These are phyloP conservation scores for Acorus calamus DNA, from an alignment of 106 monocot genomes.

Conservation along the genomic window DNA sequence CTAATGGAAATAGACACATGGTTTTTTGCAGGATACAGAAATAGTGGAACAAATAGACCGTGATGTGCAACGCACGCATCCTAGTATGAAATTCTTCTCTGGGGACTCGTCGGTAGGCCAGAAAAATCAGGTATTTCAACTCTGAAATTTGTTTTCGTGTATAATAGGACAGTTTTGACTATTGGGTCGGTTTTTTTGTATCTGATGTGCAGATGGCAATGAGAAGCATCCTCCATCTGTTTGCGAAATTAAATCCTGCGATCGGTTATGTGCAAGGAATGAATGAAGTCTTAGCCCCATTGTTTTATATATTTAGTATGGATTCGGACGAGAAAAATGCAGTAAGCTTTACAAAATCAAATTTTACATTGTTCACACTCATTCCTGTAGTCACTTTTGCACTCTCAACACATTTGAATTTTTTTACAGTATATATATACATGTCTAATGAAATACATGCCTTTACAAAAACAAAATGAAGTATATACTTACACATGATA, in stretches of 20 bases:
- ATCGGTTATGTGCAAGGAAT: conserved; percentile 68
- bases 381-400: too few relatives aligned
- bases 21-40: conserved; percentile 26
- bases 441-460: too few relatives aligned
- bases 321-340: conserved; percentile 21
- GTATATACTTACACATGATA: too few relatives aligned
- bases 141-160: too few relatives aligned
- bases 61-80: conserved; percentile 48
- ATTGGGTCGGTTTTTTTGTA: not conserved
- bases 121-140: too few relatives aligned
- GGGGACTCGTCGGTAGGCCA: conserved; percentile 10
- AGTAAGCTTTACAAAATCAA: conserved; percentile 12
- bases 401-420: too few relatives aligned
- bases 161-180: not conserved
- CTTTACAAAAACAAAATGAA: too few relatives aligned
- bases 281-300: conserved; percentile 51
- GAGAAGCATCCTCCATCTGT: conserved; percentile 40
- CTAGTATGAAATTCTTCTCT: conserved; percentile 33
- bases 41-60: conserved; percentile 46
- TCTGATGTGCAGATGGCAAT: conserved; percentile 22
- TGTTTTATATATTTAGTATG: conserved; percentile 35
- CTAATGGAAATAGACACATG: too few relatives aligned
- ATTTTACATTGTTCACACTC: too few relatives aligned
- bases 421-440: too few relatives aligned
- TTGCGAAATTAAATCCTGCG: conserved; percentile 48